These are phyloP conservation scores for Coelastrella sp. DNA, from an alignment of 139 green algal species.

Conservation along the genomic window DNA sequence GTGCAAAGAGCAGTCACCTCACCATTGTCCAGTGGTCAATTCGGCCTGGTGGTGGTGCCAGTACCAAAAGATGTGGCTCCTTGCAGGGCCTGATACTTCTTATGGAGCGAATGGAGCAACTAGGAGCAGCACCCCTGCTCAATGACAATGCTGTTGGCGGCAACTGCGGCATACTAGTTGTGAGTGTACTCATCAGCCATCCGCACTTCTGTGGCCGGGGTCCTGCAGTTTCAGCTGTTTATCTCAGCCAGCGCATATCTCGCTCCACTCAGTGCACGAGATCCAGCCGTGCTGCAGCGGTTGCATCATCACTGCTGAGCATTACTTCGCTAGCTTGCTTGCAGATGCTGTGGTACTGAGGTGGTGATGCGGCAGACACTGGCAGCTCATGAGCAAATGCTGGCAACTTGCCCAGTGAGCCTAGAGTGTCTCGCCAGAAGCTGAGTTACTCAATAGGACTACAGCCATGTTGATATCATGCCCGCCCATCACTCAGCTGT, in stretches of 20 bases:
- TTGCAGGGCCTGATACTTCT: slow-evolving; percentile 7
- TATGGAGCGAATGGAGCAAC: slow-evolving; percentile 17
- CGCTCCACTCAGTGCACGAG: neutral
- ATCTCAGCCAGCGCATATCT: neutral
- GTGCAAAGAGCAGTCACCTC: neutral
- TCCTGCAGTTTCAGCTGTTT: neutral
- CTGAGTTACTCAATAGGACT: neutral
- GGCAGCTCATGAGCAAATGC: neutral
- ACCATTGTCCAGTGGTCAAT: too few relatives aligned
- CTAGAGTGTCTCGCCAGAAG: too few relatives aligned
- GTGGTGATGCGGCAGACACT: neutral
- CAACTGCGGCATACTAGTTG: slow-evolving; percentile 34
- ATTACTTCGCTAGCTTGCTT: too few relatives aligned
- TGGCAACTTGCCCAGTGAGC: neutral
- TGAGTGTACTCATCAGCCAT: neutral
- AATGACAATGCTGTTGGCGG: slow-evolving; percentile 24
- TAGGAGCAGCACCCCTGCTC: slow-evolving; percentile 23
- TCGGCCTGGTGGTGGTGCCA: neutral
- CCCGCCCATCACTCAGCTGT: neutral
- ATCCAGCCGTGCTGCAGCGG: neutral
- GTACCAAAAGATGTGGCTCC: neutral
- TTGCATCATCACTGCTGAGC: neutral
- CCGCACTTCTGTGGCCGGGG: neutral
- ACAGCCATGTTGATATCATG: neutral
- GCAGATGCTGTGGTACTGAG: too few relatives aligned